Percentiles rank a stretch among this genome's conserved stretches.
These are phyloP conservation scores for Termitomyces sp. DNA, from an alignment of 768 basidiomycete species.

Conservation along the genomic window DNA sequence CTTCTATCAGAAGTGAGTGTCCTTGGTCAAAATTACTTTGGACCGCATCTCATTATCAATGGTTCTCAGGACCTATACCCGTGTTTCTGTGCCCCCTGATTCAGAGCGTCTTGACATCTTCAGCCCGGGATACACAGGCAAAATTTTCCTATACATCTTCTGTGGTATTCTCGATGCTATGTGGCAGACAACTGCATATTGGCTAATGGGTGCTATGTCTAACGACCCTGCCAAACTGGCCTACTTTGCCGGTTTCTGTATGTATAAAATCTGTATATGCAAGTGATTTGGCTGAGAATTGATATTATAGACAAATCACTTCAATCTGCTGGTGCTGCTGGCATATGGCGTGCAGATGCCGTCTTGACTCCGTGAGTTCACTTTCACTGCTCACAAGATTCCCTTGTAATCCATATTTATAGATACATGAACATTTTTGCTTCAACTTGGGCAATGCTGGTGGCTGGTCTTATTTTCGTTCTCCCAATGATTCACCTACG, in stretches of 20 bases:
- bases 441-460: constrained; percentile 67
- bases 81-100: constrained; percentile 34
- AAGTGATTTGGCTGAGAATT: neutral
- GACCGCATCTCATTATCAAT: neutral
- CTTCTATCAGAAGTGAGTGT: constrained; percentile 62
- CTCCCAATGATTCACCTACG: constrained; percentile 71
- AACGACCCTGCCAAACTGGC: constrained; percentile 79
- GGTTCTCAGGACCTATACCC: constrained; percentile 49
- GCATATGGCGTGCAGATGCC: constrained; percentile 67
- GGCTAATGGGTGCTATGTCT: constrained; percentile 85
- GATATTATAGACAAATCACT: constrained; percentile 53
- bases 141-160: constrained; percentile 62
- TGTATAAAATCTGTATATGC: constrained; percentile 18
- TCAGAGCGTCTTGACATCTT: constrained; percentile 52
- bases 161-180: constrained; percentile 74
- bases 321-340: constrained; percentile 75
- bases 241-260: constrained; percentile 78
- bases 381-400: neutral
- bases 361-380: constrained; percentile 51
- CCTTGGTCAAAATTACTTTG: neutral
- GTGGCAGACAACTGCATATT: constrained; percentile 83
- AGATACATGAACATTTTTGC: constrained; percentile 69
- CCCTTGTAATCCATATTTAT: neutral
- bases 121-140: constrained; percentile 48
- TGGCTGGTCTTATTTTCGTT: constrained; percentile 56